Evolutionary conservation across 805 yeast genomes (phyloP).

Genomic region (Cyberlindnera xylosilytica): DNA sequence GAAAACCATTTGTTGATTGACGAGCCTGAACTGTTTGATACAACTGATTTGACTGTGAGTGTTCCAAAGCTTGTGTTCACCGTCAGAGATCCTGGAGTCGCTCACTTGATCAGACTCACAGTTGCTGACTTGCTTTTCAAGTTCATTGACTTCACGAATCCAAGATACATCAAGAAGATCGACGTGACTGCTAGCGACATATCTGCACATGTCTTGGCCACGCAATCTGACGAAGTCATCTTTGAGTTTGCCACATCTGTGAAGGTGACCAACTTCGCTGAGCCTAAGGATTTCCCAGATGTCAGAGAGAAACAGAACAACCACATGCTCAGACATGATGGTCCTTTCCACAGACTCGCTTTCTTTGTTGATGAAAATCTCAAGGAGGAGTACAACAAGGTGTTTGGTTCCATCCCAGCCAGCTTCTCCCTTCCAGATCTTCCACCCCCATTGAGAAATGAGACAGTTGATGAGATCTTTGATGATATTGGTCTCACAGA

Average conservation of each 20-base stretch:
- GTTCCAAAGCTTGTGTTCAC: slow-evolving; percentile 45
- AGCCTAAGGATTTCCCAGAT: slow-evolving; percentile 44
- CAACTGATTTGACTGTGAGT: slow-evolving; percentile 58
- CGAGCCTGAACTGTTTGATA: slow-evolving; percentile 59
- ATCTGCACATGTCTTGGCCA: slow-evolving; percentile 29
- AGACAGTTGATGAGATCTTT: slow-evolving; percentile 38
- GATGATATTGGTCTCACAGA: slow-evolving; percentile 19
- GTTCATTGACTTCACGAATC: slow-evolving; percentile 69
- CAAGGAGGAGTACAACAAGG: slow-evolving; percentile 47
- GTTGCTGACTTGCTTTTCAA: slow-evolving; percentile 34
- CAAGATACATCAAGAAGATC: slow-evolving; percentile 54
- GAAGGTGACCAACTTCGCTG: slow-evolving; percentile 55
- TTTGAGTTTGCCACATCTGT: slow-evolving; percentile 57
- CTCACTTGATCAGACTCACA: slow-evolving; percentile 24
- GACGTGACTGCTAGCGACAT: slow-evolving; percentile 50
- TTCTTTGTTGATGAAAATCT: slow-evolving; percentile 57
- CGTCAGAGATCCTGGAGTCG: slow-evolving; percentile 33
- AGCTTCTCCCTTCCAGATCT: slow-evolving; percentile 63
- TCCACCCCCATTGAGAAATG: slow-evolving; percentile 54
- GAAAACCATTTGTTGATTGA: slow-evolving; percentile 71
- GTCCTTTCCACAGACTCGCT: slow-evolving; percentile 77
- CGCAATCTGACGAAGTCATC: slow-evolving; percentile 23
- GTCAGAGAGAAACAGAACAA: slow-evolving; percentile 54
- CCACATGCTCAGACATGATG: slow-evolving; percentile 71
- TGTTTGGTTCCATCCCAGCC: slow-evolving; percentile 52